Base-by-base conservation (phyloP, 2,329 filamentous ascomycete genomes). In the Calonectria multiphialidica region DNA sequence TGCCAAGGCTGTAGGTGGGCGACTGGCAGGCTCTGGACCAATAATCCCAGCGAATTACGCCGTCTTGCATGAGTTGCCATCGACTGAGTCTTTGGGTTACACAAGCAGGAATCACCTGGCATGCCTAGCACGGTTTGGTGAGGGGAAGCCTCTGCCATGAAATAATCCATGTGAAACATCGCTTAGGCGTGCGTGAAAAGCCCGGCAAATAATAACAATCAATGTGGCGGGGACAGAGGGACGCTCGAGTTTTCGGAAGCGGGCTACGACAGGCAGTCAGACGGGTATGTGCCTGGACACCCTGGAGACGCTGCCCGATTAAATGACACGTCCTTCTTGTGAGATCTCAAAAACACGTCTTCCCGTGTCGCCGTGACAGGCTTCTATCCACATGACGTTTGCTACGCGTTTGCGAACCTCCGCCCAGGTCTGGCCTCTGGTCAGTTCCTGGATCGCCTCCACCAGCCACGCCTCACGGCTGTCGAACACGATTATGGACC, bases 381-480 rank as follows among this genome's bases (percentile, higher is more conserved):
- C 18, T 25, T 80, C 71, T 59, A 80, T 75, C 80, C 80, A 81
- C 73, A 81, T 76, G 23, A 81, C 33, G 4, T 75, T 68, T 10
- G 55, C 74, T 15, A 77, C 69, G 1, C 70, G 68, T 13, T 50
- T 64, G n/a, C 74, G 68, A 2, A 78, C 78, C n/a, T 80, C 72
- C 1, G 63, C 42, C 80, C 80, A 82, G 0, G 71, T 69, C 45
- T 73, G 65, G 0, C 66, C 66, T 1, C 71, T 66, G 0, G 68
- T 35, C 5, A 81, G 2, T 18, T 63, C 67, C 5, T 66, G 55
- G 2, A 80, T 68, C 12, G 72, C 74, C 8, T 75, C 71, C 1
- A 75, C 44, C 16, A 81, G 63, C 80, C 80, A 81, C 0, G 44
- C 23, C 15, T 81, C 78, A 13, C 63, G 57, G 1, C 66, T 66